Evolutionary conservation across 2,329 filamentous ascomycete species (phyloP).

Genomic region (Waltergamsia citrina): DNA sequence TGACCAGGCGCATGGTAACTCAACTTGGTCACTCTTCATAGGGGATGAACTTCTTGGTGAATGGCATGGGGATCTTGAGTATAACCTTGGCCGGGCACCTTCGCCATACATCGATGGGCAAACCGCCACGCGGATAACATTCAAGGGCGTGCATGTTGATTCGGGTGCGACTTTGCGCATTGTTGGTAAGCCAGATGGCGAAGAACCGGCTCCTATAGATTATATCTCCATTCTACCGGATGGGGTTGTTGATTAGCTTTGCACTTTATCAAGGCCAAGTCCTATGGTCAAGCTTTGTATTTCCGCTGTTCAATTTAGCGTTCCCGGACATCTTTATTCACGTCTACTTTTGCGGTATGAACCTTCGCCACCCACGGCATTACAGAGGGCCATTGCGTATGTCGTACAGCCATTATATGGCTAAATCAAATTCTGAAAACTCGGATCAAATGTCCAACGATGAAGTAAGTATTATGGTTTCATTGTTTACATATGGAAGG

Average conservation of each 20-base stretch:
- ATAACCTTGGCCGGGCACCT: slow-evolving; percentile 47
- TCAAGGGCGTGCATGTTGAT: slow-evolving; percentile 35
- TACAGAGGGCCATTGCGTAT: no score
- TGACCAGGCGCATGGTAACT: slow-evolving; percentile 48
- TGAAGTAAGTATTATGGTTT: no score
- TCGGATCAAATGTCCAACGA: no score
- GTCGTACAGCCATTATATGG: no score
- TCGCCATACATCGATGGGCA: slow-evolving; percentile 54
- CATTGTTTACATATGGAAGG: no score
- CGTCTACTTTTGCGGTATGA: no score
- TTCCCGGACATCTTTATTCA: no score
- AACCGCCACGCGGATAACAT: slow-evolving; percentile 54
- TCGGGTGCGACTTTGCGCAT: slow-evolving; percentile 44
- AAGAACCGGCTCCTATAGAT: slow-evolving; percentile 57
- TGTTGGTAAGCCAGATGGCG: slow-evolving; percentile 46
- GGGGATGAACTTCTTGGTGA: slow-evolving; percentile 40
- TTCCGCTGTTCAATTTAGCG: no score
- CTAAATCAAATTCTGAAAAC: no score
- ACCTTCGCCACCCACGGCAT: no score
- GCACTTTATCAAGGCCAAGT: no score
- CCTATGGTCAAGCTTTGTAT: no score
- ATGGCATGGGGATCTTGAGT: slow-evolving; percentile 53
- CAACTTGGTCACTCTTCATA: slow-evolving; percentile 45
- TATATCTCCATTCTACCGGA: slow-evolving; percentile 53
- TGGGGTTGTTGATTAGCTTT: slow-evolving; percentile 47